These are phyloP conservation scores for Metarhizium sp. DNA, from an alignment of 2,329 filamentous ascomycete genomes.

Conservation along the genomic window DNA sequence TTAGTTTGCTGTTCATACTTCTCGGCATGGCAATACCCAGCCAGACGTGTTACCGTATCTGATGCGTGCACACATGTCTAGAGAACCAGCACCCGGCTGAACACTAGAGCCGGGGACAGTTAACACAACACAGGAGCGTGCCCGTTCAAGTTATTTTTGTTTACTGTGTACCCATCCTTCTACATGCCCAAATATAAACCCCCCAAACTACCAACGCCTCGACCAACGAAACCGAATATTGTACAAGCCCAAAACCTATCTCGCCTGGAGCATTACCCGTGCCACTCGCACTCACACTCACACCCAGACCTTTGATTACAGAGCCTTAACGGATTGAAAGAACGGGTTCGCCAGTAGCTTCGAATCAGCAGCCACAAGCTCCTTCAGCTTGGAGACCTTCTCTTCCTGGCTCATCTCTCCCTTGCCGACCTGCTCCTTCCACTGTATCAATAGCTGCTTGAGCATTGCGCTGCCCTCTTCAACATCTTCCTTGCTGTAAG, in stretches of 20 bases:
- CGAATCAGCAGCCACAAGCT: constrained; percentile 66
- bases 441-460: constrained; percentile 72
- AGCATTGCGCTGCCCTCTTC: constrained; percentile 79
- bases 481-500: constrained; percentile 75
- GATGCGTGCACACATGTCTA: too few species aligned
- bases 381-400: constrained; percentile 69
- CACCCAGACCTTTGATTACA: constrained; percentile 25
- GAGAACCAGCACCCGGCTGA: too few species aligned
- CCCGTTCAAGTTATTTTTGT: not conserved
- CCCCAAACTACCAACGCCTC: not conserved
- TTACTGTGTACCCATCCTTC: not conserved
- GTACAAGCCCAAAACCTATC: not conserved
- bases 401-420: constrained; percentile 59
- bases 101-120: too few species aligned
- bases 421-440: constrained; percentile 67
- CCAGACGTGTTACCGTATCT: too few species aligned
- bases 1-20: too few species aligned
- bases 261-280: not conserved
- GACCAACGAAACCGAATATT: not conserved
- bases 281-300: not conserved
- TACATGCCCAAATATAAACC: not conserved
- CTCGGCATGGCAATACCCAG: too few species aligned
- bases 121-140: not conserved
- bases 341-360: constrained; percentile 57
- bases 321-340: constrained; percentile 54